A percentile compares a stretch with the other conserved stretches of the same genome.
Evolutionary conservation across 2,329 filamentous ascomycete genomes (phyloP).

Genomic region (Pseudofabraea citricarpa): DNA sequence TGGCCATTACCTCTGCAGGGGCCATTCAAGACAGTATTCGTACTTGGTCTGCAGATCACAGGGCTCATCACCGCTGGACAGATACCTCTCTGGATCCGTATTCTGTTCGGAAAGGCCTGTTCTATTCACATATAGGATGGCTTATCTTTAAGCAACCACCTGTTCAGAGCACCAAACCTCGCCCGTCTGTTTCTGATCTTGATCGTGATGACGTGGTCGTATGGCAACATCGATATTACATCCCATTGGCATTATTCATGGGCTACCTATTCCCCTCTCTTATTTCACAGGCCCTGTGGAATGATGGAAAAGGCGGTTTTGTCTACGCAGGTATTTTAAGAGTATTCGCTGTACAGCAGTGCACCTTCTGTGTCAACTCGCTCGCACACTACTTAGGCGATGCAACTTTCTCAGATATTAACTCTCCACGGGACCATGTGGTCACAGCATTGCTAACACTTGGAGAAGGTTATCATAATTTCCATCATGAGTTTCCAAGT

Average conservation of each 20-base stretch:
- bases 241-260: not conserved
- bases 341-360: slow-evolving; percentile 48
- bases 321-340: slow-evolving; percentile 47
- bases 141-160: not conserved
- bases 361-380: slow-evolving; percentile 49
- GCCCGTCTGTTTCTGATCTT: not conserved
- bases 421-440: slow-evolving; percentile 64
- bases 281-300: slow-evolving; percentile 27
- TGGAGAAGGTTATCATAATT: slow-evolving; percentile 69
- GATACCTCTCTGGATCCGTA: slow-evolving; percentile 31
- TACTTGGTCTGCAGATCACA: slow-evolving; percentile 26
- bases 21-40: slow-evolving; percentile 79
- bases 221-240: not conserved
- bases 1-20: slow-evolving; percentile 72
- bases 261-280: not conserved
- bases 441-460: slow-evolving; percentile 63
- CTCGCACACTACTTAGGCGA: slow-evolving; percentile 52
- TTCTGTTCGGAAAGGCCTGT: not conserved
- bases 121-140: not conserved
- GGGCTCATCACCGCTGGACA: slow-evolving; percentile 47
- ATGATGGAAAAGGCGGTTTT: slow-evolving; percentile 43
- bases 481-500: slow-evolving; percentile 68
- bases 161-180: not conserved
- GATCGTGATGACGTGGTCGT: not conserved
- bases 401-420: slow-evolving; percentile 67